phyloP scores from a whole-genome alignment of 2,329 filamentous ascomycete species.

The Mollisia scopiformis region DNA sequence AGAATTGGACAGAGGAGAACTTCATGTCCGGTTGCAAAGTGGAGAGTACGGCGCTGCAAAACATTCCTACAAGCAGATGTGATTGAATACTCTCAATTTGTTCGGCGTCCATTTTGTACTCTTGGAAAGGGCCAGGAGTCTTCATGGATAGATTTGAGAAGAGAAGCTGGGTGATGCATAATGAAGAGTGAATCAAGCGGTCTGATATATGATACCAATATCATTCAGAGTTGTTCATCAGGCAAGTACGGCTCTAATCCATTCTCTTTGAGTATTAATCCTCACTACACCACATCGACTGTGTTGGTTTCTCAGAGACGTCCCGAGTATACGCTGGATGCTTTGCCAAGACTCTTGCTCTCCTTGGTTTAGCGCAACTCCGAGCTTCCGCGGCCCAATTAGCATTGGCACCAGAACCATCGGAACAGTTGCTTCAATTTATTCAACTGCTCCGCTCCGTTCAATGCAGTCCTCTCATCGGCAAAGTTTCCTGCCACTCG shows the following conservation, averaged over 20 bases:
- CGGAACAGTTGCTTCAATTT: not conserved
- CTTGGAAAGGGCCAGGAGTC: no score
- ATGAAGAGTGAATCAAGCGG: not conserved
- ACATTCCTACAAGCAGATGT: not conserved
- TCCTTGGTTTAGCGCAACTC: not conserved
- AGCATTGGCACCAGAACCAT: not conserved
- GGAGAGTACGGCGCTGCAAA: not conserved
- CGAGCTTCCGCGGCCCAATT: not conserved
- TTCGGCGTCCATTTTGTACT: not conserved
- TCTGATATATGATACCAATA: not conserved
- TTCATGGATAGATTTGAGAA: not conserved
- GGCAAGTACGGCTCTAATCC: not conserved
- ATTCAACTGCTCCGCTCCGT: no score
- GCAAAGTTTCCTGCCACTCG: not conserved
- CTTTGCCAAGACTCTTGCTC: not conserved
- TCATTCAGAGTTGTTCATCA: not conserved
- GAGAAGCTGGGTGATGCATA: not conserved
- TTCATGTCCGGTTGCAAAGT: not conserved
- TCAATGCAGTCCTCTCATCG: not conserved
- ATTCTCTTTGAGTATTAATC: not conserved
- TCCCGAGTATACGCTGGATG: not conserved
- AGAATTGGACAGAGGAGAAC: not conserved
- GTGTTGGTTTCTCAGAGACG: not conserved
- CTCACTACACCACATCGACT: not conserved
- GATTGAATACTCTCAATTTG: not conserved